Conservation (phyloP, 1,284 basidiomycete species). For the Leccinum brunneo-olivaceum region DNA sequence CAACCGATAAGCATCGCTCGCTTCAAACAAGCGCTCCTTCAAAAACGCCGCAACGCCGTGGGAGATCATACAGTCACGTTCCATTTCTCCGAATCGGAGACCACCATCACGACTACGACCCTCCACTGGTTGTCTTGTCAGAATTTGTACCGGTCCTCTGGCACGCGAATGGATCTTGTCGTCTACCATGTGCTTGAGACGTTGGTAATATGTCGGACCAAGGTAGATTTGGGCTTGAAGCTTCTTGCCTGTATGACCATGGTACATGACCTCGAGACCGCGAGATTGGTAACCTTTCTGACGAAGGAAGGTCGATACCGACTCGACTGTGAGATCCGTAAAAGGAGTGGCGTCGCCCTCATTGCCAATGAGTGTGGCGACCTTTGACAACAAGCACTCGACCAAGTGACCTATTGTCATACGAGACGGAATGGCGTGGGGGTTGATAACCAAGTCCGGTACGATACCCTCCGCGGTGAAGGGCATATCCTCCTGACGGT, state of each 20-base stretch:
- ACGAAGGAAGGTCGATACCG: constrained; percentile 78
- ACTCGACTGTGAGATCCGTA: constrained; percentile 96
- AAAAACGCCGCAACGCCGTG: constrained; percentile 98
- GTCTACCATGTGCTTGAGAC: constrained; percentile 99
- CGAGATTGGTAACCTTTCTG: constrained; percentile 91
- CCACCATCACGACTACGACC: constrained; percentile 98
- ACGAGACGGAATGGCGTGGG: constrained; percentile 98
- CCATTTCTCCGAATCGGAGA: constrained; percentile 99
- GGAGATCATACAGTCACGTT: constrained; percentile 99
- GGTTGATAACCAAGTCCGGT: constrained; percentile 97
- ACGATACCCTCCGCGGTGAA: constrained; percentile 96
- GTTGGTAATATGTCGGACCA: constrained; percentile 98
- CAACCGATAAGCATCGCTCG: constrained; percentile 90
- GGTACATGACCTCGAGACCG: constrained; percentile 97
- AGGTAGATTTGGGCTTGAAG: constrained; percentile 97
- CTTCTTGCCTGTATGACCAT: constrained; percentile 96
- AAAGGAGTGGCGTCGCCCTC: constrained; percentile 99
- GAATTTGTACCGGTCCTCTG: constrained; percentile 93
- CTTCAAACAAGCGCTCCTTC: constrained; percentile 91
- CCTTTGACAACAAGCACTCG: constrained; percentile 94
- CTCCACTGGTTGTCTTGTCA: constrained; percentile 98
- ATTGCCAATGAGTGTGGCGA: constrained; percentile 92
- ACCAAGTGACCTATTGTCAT: constrained; percentile 99
- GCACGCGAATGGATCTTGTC: constrained; percentile 99
- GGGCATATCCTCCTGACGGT: constrained; percentile 99